Percentiles rank a stretch among this genome's conserved stretches.
These are phyloP conservation scores for Cyberlindnera maritima DNA, from an alignment of 805 yeast species.

Conservation along the genomic window DNA sequence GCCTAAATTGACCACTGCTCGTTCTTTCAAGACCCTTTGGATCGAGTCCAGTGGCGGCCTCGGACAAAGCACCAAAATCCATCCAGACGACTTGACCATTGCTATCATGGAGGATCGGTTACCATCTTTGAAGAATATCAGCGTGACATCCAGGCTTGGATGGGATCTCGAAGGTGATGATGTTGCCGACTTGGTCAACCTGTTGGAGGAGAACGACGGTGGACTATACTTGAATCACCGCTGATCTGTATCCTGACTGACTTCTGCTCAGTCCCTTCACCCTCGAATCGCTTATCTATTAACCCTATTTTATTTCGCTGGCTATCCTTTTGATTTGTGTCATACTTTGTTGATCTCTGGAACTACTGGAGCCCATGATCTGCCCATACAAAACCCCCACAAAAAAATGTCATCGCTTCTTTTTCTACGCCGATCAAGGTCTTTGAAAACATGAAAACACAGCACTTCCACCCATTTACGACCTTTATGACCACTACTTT, in stretches of 20 bases:
- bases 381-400: no score
- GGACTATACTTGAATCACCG: constrained; percentile 58
- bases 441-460: neutral
- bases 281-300: neutral
- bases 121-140: constrained; percentile 60
- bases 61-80: constrained; percentile 79
- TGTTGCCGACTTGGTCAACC: constrained; percentile 60
- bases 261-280: neutral
- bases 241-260: constrained; percentile 3
- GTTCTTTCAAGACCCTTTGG: constrained; percentile 51
- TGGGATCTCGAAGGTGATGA: constrained; percentile 74
- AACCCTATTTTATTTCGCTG: no score
- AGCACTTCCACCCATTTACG: neutral
- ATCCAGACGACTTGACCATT: constrained; percentile 84
- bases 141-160: constrained; percentile 75
- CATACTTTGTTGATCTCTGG: neutral
- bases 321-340: neutral
- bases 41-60: constrained; percentile 83
- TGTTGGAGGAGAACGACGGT: constrained; percentile 72
- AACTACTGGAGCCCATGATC: no score
- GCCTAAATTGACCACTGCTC: constrained; percentile 21
- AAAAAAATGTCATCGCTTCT: no score
- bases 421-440: no score
- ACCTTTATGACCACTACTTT: constrained; percentile 1
- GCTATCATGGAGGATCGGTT: constrained; percentile 79